Conservation (phyloP, 768 basidiomycete genomes). For the Pleurotus salmoneostramineus region DNA sequence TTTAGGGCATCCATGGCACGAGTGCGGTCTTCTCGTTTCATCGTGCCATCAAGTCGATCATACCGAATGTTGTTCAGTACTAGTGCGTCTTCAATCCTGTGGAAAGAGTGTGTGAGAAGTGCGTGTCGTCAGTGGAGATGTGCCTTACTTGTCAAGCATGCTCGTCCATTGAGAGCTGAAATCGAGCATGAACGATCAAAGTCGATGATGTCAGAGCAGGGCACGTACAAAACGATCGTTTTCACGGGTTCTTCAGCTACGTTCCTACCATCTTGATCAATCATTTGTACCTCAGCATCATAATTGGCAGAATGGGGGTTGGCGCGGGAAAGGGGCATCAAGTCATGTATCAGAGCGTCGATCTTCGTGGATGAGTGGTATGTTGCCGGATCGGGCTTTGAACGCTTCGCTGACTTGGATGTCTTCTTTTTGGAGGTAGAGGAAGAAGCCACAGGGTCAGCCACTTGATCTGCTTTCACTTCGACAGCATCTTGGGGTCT, state of each 20-base stretch:
- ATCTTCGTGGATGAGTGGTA: conserved; percentile 87
- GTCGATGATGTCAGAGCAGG: conserved; percentile 8
- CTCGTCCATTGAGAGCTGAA: conserved; percentile 89
- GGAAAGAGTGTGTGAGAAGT: conserved; percentile 10
- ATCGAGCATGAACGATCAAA: conserved; percentile 10
- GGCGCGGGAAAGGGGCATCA: conserved; percentile 72
- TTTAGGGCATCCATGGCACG: conserved; percentile 92
- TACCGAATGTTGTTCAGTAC: conserved; percentile 80
- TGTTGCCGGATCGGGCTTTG: conserved; percentile 52
- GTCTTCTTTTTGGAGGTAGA: conserved; percentile 54
- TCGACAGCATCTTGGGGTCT: conserved; percentile 76
- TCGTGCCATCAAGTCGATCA: conserved; percentile 93
- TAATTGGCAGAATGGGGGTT: conserved; percentile 91
- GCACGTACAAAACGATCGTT: conserved; percentile 91
- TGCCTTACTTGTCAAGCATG: conserved; percentile 83
- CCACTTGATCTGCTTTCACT: conserved; percentile 54
- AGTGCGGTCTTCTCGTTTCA: conserved; percentile 94
- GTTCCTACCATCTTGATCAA: conserved; percentile 69
- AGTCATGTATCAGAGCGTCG: conserved; percentile 74
- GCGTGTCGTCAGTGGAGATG: conserved; percentile 1
- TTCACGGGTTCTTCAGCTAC: conserved; percentile 74
- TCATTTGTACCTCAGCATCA: conserved; percentile 79
- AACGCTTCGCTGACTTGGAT: conserved; percentile 62
- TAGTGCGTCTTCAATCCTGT: conserved; percentile 85
- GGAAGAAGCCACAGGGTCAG: conserved; percentile 22